Percentiles rank a stretch among this genome's conserved stretches.
Evolutionary conservation across 352 stramenopile genomes (phyloP).

Genomic region (Thraustochytrium sp.): DNA sequence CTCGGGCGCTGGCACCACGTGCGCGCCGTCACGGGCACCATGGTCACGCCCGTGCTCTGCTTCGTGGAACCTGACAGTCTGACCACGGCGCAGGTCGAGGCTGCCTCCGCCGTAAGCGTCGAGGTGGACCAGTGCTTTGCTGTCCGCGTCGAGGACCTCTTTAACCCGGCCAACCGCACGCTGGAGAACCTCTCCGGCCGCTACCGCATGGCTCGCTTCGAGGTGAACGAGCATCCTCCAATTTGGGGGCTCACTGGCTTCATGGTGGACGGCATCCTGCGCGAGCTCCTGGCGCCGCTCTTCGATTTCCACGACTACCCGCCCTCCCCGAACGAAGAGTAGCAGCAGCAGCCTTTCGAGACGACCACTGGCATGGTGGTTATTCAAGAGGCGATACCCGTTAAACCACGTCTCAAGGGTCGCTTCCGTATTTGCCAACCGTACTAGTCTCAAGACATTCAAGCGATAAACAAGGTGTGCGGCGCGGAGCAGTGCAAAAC

Average conservation of each 20-base stretch:
- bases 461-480: no score
- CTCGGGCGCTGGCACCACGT: conserved; percentile 8
- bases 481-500: no score
- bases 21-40: conserved; percentile 31
- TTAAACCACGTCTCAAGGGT: no score
- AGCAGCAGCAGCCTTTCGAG: no score
- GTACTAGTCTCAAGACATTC: no score
- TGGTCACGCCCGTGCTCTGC: conserved; percentile 29
- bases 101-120: neutral
- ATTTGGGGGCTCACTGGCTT: conserved; percentile 38
- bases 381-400: no score
- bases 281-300: neutral
- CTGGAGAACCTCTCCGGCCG: neutral
- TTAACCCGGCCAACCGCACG: neutral
- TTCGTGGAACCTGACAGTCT: neutral
- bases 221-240: neutral
- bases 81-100: neutral
- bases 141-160: neutral
- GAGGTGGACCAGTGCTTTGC: conserved; percentile 28
- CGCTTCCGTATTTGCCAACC: no score
- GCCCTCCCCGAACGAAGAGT: no score
- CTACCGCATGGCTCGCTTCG: conserved; percentile 15
- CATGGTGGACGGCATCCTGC: conserved; percentile 30
- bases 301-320: neutral
- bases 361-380: no score